Percentiles rank a stretch among this genome's conserved stretches.
phyloP scores from a whole-genome alignment of 768 basidiomycete species.

The Glaciozyma antarctica region DNA sequence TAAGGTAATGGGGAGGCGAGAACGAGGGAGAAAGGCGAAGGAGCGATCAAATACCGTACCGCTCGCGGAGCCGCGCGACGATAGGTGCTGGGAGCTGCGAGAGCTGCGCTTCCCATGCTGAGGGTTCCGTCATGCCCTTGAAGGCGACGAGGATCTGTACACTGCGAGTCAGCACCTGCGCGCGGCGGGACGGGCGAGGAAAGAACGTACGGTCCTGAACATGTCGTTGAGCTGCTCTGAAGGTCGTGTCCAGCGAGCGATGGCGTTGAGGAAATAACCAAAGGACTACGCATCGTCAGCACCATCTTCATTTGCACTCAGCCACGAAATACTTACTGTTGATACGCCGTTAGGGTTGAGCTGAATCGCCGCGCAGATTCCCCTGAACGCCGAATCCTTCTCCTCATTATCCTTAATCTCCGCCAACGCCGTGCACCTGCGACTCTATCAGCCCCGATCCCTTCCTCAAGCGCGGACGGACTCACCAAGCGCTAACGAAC shows the following conservation, averaged over 20 bases:
- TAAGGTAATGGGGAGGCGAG: no score
- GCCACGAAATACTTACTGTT: background rate
- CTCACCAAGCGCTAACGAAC: slow-evolving; percentile 68
- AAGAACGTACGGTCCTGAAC: slow-evolving; percentile 57
- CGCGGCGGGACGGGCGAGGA: background rate
- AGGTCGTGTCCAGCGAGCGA: slow-evolving; percentile 87
- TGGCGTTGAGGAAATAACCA: slow-evolving; percentile 96
- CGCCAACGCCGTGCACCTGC: slow-evolving; percentile 73
- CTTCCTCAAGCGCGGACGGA: no score
- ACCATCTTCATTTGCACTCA: background rate
- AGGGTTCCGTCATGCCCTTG: slow-evolving; percentile 67
- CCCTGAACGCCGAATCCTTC: slow-evolving; percentile 97
- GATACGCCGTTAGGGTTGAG: slow-evolving; percentile 69
- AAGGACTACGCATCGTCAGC: slow-evolving; percentile 53
- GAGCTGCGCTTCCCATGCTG: slow-evolving; percentile 77
- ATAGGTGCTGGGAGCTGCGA: slow-evolving; percentile 76
- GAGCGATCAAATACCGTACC: slow-evolving; percentile 63
- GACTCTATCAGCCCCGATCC: background rate
- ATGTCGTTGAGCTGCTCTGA: slow-evolving; percentile 83
- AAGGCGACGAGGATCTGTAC: slow-evolving; percentile 67
- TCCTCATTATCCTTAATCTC: slow-evolving; percentile 99
- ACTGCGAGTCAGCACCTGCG: background rate
- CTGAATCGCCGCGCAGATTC: slow-evolving; percentile 90
- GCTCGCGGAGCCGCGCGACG: slow-evolving; percentile 70
- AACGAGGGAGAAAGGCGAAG: no score